These are phyloP conservation scores for Aspergillus aculeatus DNA, from an alignment of 2,329 filamentous ascomycete species.

Conservation along the genomic window DNA sequence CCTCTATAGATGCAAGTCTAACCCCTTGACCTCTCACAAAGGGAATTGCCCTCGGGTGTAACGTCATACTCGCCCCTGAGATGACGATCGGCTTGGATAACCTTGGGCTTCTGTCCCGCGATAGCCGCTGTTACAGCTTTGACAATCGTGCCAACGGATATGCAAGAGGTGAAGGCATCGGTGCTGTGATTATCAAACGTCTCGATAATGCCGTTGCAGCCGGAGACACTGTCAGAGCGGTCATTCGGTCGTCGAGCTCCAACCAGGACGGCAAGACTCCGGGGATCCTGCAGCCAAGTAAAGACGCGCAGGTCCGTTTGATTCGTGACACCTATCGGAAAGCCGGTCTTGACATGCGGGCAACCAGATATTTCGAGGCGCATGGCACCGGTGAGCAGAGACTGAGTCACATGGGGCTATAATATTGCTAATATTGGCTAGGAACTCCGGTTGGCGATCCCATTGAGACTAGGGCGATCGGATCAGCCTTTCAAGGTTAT, in stretches of 20 bases:
- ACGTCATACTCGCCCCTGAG: conserved; percentile 17
- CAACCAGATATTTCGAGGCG: conserved; percentile 13
- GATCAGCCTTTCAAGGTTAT: conserved; percentile 6
- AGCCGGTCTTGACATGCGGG: conserved; percentile 7
- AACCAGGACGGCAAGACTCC: conserved; percentile 32
- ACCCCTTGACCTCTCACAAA: not conserved
- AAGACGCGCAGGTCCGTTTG: conserved; percentile 29
- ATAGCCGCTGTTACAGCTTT: conserved; percentile 18
- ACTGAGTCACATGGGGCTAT: not conserved
- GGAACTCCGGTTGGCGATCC: conserved; percentile 35
- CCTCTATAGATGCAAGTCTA: not conserved
- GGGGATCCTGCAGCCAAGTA: conserved; percentile 25
- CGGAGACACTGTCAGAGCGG: conserved; percentile 41
- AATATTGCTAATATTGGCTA: conserved; percentile 14
- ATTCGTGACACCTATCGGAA: conserved; percentile 26
- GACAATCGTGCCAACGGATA: conserved; percentile 47
- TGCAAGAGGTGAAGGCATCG: conserved; percentile 52
- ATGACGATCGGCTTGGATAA: conserved; percentile 13
- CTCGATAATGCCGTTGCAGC: conserved; percentile 47
- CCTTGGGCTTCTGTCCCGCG: conserved; percentile 10
- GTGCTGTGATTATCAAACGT: conserved; percentile 50
- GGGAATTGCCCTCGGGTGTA: conserved; percentile 18
- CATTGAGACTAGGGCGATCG: conserved; percentile 17
- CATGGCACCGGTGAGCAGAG: conserved; percentile 10
- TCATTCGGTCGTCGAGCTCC: conserved; percentile 29